Evolutionary conservation across 2,329 filamentous ascomycete species (phyloP), one percentile per base, ranked within the genome.

Genomic region (Cladosporium phlei): DNA sequence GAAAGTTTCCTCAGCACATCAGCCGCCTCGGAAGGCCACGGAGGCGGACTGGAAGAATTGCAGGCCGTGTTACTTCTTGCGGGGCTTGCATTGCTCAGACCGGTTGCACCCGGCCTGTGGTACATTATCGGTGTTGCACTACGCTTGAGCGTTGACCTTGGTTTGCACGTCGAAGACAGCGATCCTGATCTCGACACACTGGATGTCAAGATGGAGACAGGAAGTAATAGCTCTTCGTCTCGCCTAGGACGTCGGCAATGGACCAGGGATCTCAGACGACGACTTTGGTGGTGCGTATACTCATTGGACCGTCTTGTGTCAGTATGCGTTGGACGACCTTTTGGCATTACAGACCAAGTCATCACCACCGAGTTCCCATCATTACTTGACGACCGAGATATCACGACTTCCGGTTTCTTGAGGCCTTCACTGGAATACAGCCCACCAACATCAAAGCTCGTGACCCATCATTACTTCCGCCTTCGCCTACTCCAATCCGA

Each of bases 251-350:
- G 86, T 38, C 78, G 87, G 48, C 81, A 95, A 66, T 96, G 88
- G 77, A 77, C 88, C 29, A 82, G 91, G 44, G 93, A 97, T 64
- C 77, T 95, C 52, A 82, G 89, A 42, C 78, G 91, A 47, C 79
- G 91, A 24, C 73, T 97, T 11, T 97, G 90, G 89, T 97, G 93
- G 91, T 95, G 89, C 69, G 90, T 90, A 2, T 97, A 97, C 67
- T 91, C 88, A 4, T 81, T 97, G 46, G 91, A 97, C 66, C 80
- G 91, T n/a, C 80, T 97, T 4, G 91, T 97, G 40, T 93, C 88
- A 60, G 90, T 88, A 17, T 96, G 90, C 57, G 91, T 97, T 20
- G 91, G 91, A 28, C 77, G 91, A 46, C 93, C 91, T 5, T 94
- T 96, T 60, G 90, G 91, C 22, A 88, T 97, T 53, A 90, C 86